phyloP scores from a whole-genome alignment of 139 green algal genomes.

The Pleodorina starrii region DNA sequence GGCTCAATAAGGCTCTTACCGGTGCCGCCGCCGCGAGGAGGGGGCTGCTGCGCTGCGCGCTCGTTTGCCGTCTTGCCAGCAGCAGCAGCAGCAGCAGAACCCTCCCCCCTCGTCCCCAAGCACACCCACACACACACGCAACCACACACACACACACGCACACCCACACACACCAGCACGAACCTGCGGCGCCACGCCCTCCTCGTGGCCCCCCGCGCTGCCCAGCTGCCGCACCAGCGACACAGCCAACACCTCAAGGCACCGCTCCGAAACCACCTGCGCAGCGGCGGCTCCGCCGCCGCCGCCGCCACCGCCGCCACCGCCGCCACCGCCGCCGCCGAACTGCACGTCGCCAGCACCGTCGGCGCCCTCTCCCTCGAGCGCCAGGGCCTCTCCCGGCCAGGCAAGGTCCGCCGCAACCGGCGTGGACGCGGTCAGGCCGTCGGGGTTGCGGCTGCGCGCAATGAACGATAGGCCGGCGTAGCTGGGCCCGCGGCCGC shows the following conservation, averaged over 20 bases:
- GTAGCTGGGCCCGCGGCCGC: conserved; percentile 5
- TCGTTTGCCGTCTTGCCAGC: too few species aligned
- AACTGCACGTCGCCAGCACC: background rate
- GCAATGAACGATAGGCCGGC: background rate
- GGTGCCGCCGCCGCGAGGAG: too few species aligned
- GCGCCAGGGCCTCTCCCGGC: background rate
- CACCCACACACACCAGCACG: too few species aligned
- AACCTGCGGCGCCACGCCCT: conserved; percentile 47
- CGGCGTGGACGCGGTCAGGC: background rate
- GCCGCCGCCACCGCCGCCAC: background rate
- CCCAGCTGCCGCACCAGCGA: conserved; percentile 57
- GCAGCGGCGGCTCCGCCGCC: background rate
- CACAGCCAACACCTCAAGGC: conserved; percentile 51
- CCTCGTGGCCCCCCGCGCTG: conserved; percentile 4
- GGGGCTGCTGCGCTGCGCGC: too few species aligned
- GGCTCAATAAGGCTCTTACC: too few species aligned
- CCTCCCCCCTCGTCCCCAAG: too few species aligned
- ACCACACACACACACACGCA: too few species aligned
- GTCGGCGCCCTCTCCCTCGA: background rate
- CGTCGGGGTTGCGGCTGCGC: background rate
- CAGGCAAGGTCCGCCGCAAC: background rate
- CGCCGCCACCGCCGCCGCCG: background rate
- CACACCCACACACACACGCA: too few species aligned
- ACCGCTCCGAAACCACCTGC: conserved; percentile 15
- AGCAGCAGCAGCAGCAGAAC: too few species aligned